Conservation (phyloP, 2,329 filamentous ascomycete species). For the Apiospora kogelbergensis region DNA sequence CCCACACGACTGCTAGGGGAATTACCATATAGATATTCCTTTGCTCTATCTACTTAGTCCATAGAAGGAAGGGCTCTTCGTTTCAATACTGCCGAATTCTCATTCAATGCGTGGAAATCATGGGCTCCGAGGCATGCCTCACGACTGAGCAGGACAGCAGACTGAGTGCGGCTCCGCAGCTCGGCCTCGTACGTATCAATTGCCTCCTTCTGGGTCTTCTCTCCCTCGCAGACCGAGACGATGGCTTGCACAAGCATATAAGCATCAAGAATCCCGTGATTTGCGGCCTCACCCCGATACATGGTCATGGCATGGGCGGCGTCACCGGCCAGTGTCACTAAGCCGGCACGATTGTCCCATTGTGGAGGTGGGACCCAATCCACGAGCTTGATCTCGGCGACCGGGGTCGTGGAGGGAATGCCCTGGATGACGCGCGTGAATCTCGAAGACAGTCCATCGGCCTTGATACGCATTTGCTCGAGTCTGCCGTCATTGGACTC, state of each 20-base stretch:
- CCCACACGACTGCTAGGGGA: too few relatives aligned
- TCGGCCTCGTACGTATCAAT: not conserved
- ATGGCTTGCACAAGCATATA: not conserved
- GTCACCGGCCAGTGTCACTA: conserved; percentile 51
- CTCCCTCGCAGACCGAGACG: not conserved
- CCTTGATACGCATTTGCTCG: conserved; percentile 39
- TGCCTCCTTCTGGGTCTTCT: not conserved
- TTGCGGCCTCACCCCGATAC: conserved; percentile 43
- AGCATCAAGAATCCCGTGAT: conserved; percentile 42
- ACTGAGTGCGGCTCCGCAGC: not conserved
- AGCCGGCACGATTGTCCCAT: conserved; percentile 44
- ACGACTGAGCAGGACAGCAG: not conserved
- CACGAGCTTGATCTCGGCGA: conserved; percentile 28
- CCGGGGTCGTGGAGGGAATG: conserved; percentile 40
- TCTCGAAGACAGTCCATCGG: conserved; percentile 33
- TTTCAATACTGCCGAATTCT: not conserved
- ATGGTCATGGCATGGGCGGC: conserved; percentile 61
- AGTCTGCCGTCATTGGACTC: conserved; percentile 31
- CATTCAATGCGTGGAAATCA: not conserved
- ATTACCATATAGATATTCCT: not conserved
- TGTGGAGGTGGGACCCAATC: conserved; percentile 35
- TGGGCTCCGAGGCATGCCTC: not conserved
- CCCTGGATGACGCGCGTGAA: conserved; percentile 42
- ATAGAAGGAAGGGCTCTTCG: not conserved
- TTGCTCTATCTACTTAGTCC: not conserved